These are phyloP conservation scores for Botrytis squamosa DNA, from an alignment of 2,329 filamentous ascomycete genomes.

Conservation along the genomic window DNA sequence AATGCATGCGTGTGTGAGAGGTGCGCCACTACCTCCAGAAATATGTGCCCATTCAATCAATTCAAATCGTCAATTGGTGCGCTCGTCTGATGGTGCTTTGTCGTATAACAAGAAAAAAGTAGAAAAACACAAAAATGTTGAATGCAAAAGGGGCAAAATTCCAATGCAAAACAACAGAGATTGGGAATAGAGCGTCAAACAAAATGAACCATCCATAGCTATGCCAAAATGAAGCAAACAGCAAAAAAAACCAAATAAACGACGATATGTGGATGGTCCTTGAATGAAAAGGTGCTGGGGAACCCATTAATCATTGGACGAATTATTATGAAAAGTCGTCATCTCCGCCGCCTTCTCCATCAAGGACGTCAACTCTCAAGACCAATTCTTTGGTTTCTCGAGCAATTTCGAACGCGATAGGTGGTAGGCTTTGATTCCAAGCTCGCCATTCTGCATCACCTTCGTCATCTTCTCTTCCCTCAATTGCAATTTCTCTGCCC, in stretches of 20 bases:
- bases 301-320: neutral
- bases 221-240: constrained; percentile 17
- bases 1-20: neutral
- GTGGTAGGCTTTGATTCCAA: constrained; percentile 71
- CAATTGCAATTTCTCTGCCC: constrained; percentile 58
- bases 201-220: constrained; percentile 16
- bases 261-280: neutral
- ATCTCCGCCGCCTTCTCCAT: constrained; percentile 31
- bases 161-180: constrained; percentile 10
- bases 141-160: neutral
- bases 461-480: constrained; percentile 51
- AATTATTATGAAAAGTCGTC: constrained; percentile 32
- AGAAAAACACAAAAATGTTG: constrained; percentile 9
- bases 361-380: constrained; percentile 45
- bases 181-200: constrained; percentile 11
- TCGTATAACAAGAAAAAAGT: constrained; percentile 14
- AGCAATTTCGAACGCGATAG: constrained; percentile 84
- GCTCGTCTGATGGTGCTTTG: constrained; percentile 4
- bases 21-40: neutral
- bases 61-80: constrained; percentile 13
- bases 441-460: constrained; percentile 57
- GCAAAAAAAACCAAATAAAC: neutral
- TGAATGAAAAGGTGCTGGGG: neutral
- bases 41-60: constrained; percentile 14
- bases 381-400: constrained; percentile 76